These are phyloP conservation scores for Fusarium humuli DNA, from an alignment of 2,329 filamentous ascomycete species.

Conservation along the genomic window DNA sequence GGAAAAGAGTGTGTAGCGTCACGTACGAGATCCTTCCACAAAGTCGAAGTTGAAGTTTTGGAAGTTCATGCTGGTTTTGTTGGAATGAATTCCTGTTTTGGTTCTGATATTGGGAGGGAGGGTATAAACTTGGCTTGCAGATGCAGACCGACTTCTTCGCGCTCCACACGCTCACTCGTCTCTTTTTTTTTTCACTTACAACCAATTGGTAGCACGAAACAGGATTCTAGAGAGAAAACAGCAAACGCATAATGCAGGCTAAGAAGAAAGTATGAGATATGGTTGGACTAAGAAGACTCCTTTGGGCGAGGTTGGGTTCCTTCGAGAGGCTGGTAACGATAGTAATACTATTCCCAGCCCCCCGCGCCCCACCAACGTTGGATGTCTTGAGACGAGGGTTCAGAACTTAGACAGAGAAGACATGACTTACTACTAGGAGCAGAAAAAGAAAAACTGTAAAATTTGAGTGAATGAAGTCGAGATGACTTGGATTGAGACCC, in stretches of 20 bases:
- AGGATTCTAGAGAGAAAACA: conserved; percentile 46
- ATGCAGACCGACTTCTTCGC: conserved; percentile 43
- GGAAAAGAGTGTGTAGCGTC: conserved; percentile 23
- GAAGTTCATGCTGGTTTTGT: conserved; percentile 51
- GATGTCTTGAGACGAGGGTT: conserved; percentile 21
- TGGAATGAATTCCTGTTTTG: conserved; percentile 14
- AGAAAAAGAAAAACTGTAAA: conserved; percentile 2
- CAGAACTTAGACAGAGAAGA: conserved; percentile 6
- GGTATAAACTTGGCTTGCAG: conserved; percentile 37
- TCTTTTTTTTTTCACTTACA: conserved; percentile 23
- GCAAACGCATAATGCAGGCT: conserved; percentile 47
- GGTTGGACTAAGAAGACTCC: conserved; percentile 48
- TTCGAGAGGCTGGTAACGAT: conserved; percentile 41
- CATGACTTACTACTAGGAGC: conserved; percentile 28
- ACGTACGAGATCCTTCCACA: conserved; percentile 55
- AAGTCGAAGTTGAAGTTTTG: conserved; percentile 52
- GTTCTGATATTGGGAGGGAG: conserved; percentile 37
- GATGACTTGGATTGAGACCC: not conserved
- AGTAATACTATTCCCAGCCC: conserved; percentile 43
- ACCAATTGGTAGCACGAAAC: conserved; percentile 52
- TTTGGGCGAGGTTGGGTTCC: conserved; percentile 46
- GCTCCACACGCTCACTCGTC: conserved; percentile 49
- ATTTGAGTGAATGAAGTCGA: not conserved
- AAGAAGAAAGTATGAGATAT: conserved; percentile 48
- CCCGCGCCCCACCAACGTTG: conserved; percentile 41